Base-by-base conservation (phyloP, 2,329 filamentous ascomycete species). In the Phyllosticta capitalensis region DNA sequence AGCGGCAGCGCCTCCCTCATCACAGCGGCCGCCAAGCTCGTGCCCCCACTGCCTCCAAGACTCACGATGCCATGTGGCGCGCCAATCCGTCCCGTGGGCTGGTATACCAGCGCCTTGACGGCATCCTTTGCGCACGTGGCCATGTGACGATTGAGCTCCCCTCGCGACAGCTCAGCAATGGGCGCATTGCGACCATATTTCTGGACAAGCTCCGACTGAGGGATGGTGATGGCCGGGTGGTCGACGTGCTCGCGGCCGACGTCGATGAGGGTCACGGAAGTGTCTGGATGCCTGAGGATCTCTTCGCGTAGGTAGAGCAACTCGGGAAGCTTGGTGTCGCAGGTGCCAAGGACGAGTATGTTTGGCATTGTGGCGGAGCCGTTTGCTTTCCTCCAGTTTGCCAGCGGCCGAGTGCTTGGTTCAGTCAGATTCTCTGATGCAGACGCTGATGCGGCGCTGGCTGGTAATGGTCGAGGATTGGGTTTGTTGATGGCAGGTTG, bases 301-400 rank as follows among this genome's bases (percentile, higher is more conserved):
- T 76, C 73, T 3, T 76, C 69, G 53, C 77, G 76, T 1, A 85
- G 71, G 66, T 79, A 85, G 2, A 81, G 69, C 0, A 85, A 74
- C 66, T 87, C 83, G 5, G 79, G 69, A 10, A 84, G 74, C 67
- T 87, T 88, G 30, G 83, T 86, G 66, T 88, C 85, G 66, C 81
- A 84, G 14, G 83, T 87, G 20, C 84, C 84, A 21, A 87, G 69
- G 14, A 86, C 70, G 55, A 81, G 73, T 56, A 86, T 77, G 48
- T 75, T 3, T 71, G 64, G 58, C 58, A 59, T 59, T 10, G 26
- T 55, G 45, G 24, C 38, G 38, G 38, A n/a, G 38, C 38, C 38
- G 38, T 45, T 45, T 45, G 38, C 33, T n/a, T 6, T 45, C 17
- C 14, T 17, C 33, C 12, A 45, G 12, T 45, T 17, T n/a, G 33